Evolutionary conservation across 1,139 yeast species (phyloP).

Genomic region (Meyerozyma elateridarum): DNA sequence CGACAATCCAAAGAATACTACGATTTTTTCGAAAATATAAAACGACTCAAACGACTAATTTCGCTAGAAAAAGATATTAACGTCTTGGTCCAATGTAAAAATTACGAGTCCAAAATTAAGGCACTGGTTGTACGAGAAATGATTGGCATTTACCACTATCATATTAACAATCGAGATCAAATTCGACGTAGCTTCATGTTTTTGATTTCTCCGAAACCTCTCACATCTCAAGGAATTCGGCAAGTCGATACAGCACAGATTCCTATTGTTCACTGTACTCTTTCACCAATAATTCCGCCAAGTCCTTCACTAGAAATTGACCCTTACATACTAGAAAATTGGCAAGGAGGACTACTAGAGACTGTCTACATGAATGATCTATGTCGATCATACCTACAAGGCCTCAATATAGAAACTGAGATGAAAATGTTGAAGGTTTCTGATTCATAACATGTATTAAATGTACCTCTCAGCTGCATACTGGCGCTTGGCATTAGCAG

Average conservation of each 20-base stretch:
- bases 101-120: conserved; percentile 38
- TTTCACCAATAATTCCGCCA: conserved; percentile 26
- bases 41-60: conserved; percentile 8
- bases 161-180: conserved; percentile 23
- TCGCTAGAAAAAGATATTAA: conserved; percentile 25
- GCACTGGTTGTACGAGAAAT: conserved; percentile 55
- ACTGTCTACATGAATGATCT: conserved; percentile 43
- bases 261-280: conserved; percentile 52
- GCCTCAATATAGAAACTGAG: conserved; percentile 30
- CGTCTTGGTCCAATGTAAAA: conserved; percentile 58
- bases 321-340: conserved; percentile 34
- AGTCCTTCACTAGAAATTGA: conserved; percentile 15
- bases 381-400: conserved; percentile 36
- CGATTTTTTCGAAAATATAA: not conserved
- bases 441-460: not conserved
- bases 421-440: conserved; percentile 12
- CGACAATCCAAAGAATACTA: conserved; percentile 4
- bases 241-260: conserved; percentile 50
- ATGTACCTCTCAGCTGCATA: conserved; percentile 1
- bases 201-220: conserved; percentile 53
- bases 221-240: conserved; percentile 55
- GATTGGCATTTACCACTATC: conserved; percentile 49
- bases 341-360: conserved; percentile 36
- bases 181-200: conserved; percentile 26
- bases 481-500: conserved; percentile 6